Conservation (phyloP, 768 basidiomycete genomes). For the Leccinum disarticulatum region DNA sequence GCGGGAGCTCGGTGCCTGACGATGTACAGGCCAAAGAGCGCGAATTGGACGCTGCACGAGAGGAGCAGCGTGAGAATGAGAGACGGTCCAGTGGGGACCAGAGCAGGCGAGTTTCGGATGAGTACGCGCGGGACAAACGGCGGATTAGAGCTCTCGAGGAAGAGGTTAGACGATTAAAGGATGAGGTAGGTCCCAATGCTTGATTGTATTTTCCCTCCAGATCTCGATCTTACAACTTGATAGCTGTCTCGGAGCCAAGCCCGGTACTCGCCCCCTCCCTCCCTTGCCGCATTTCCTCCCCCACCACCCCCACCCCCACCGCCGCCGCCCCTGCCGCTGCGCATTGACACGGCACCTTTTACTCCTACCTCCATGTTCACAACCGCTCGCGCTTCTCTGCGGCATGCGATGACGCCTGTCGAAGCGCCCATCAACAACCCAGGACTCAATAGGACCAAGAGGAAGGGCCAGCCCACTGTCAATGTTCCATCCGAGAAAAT, state of each 20-base stretch:
- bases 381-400: constrained; percentile 65
- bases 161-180: constrained; percentile 58
- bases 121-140: constrained; percentile 57
- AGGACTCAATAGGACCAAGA: constrained; percentile 34
- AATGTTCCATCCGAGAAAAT: constrained; percentile 81
- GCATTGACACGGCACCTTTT: constrained; percentile 32
- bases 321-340: constrained; percentile 34
- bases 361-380: constrained; percentile 44
- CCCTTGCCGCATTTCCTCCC: constrained; percentile 40
- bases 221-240: constrained; percentile 4
- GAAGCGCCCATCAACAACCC: constrained; percentile 68
- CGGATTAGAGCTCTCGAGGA: constrained; percentile 63
- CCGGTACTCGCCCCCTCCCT: constrained; percentile 11
- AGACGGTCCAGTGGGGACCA: constrained; percentile 40
- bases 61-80: constrained; percentile 50
- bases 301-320: constrained; percentile 48
- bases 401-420: constrained; percentile 48
- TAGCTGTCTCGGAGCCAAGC: constrained; percentile 48
- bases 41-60: constrained; percentile 55
- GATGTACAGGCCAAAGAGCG: constrained; percentile 59
- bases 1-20: constrained; percentile 44
- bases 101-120: constrained; percentile 31
- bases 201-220: not conserved
- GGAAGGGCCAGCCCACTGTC: constrained; percentile 62
- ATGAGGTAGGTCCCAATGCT: constrained; percentile 43